Evolutionary conservation across 768 basidiomycete genomes (phyloP).

Genomic region (Mycena filopes): DNA sequence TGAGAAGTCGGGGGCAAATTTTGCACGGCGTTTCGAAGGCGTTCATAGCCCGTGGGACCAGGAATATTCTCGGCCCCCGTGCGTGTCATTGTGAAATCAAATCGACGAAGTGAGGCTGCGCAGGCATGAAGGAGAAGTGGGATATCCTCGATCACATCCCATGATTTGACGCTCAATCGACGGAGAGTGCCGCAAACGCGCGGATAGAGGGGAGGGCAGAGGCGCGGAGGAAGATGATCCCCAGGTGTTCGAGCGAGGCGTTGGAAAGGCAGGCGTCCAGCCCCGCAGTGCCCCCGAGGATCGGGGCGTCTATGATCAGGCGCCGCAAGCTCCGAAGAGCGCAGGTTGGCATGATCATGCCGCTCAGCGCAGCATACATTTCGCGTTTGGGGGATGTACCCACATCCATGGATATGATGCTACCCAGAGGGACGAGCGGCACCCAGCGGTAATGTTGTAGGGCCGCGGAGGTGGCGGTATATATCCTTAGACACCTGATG

Average conservation of each 20-base stretch:
- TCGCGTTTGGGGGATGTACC: background rate
- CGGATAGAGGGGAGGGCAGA: background rate
- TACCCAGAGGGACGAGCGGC: background rate
- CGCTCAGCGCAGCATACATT: background rate
- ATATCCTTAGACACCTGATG: background rate
- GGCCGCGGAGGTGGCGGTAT: background rate
- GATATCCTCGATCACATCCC: background rate
- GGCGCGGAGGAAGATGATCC: background rate
- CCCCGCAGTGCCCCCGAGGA: background rate
- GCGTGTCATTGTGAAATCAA: conserved; percentile 1
- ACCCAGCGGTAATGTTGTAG: background rate
- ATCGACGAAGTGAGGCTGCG: background rate
- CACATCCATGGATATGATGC: background rate
- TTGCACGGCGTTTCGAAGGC: too few relatives aligned
- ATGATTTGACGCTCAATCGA: background rate
- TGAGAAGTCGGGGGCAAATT: too few relatives aligned
- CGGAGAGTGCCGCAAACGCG: background rate
- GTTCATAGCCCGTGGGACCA: too few relatives aligned
- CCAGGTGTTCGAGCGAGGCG: background rate
- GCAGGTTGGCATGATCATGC: background rate
- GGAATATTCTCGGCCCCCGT: too few relatives aligned
- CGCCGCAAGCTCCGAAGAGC: background rate
- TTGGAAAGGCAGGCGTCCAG: background rate
- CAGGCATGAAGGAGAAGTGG: background rate
- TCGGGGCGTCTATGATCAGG: background rate